phyloP scores from a whole-genome alignment of 495 filamentous ascomycete genomes.

The Aspergillus haitiensis region DNA sequence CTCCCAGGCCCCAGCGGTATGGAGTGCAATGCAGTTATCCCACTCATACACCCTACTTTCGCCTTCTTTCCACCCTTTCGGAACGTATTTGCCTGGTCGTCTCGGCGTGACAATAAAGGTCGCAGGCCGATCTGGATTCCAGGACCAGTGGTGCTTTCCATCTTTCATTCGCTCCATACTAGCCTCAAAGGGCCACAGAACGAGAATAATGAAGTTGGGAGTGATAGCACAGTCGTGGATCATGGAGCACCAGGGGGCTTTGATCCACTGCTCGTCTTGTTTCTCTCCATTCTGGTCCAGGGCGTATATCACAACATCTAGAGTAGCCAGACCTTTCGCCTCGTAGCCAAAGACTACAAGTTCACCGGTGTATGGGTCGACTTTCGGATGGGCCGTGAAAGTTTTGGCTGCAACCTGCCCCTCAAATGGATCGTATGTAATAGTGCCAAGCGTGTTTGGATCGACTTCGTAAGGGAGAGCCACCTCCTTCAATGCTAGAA shows the following conservation, averaged over 20 bases:
- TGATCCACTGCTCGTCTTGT: background rate
- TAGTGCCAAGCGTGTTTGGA: constrained; percentile 7
- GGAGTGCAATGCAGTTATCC: background rate
- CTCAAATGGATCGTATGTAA: background rate
- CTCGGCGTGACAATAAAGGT: background rate
- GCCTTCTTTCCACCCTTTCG: background rate
- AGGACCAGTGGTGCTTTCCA: background rate
- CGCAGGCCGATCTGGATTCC: background rate
- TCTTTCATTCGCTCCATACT: background rate
- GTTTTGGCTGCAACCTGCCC: constrained; percentile 1
- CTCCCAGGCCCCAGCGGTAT: background rate
- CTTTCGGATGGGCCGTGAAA: constrained; percentile 10
- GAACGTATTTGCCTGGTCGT: background rate
- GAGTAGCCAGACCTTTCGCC: background rate
- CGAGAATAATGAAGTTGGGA: background rate
- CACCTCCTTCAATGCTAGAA: constrained; percentile 8
- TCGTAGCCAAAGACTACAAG: constrained; percentile 8
- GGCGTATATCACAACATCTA: constrained; percentile 1
- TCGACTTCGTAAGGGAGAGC: constrained; percentile 7
- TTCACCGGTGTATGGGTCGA: constrained; percentile 3
- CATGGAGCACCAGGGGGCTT: background rate
- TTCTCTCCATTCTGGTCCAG: background rate
- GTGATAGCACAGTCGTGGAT: background rate
- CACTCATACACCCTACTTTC: background rate
- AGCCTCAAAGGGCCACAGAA: background rate